A percentile compares a stretch with the other conserved stretches of the same genome.
phyloP scores from a whole-genome alignment of 768 basidiomycete genomes.

The Rubroboletus pulcherrimus region DNA sequence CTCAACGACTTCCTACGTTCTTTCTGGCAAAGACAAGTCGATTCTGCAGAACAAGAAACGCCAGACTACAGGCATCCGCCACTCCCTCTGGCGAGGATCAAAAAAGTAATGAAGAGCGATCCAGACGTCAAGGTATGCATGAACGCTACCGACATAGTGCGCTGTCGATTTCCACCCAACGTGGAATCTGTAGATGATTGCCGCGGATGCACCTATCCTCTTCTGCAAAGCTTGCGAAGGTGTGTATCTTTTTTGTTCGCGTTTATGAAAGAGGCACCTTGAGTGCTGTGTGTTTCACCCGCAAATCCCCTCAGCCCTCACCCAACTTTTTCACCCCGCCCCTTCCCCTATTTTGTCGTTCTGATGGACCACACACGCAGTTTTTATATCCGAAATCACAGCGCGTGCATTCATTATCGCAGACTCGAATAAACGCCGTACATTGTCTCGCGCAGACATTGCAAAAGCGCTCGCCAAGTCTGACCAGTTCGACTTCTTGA shows the following conservation, averaged over 20 bases:
- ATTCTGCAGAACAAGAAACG: conserved; percentile 81
- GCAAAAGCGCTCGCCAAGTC: conserved; percentile 88
- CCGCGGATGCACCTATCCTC: conserved; percentile 93
- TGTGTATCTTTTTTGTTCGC: conserved; percentile 41
- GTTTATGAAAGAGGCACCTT: not conserved
- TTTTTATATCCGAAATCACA: conserved; percentile 97
- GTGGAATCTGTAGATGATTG: conserved; percentile 75
- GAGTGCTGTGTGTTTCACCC: not conserved
- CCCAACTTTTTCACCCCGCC: too few relatives aligned
- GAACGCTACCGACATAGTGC: not conserved
- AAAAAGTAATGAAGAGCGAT: conserved; percentile 99
- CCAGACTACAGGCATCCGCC: conserved; percentile 87
- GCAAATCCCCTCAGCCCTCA: too few relatives aligned
- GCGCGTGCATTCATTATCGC: conserved; percentile 94
- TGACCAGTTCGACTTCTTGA: conserved; percentile 96
- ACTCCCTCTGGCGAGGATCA: conserved; percentile 90
- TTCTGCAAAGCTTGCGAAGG: conserved; percentile 99
- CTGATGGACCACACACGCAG: conserved; percentile 36
- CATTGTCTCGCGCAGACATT: conserved; percentile 89
- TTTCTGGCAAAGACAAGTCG: conserved; percentile 90
- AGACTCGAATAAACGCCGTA: conserved; percentile 94
- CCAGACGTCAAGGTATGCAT: conserved; percentile 85
- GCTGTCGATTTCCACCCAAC: conserved; percentile 1
- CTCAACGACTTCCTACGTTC: conserved; percentile 79
- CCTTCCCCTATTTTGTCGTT: not conserved